phyloP scores from a whole-genome alignment of 306 rosid genomes.

The Vigna unguiculata region DNA sequence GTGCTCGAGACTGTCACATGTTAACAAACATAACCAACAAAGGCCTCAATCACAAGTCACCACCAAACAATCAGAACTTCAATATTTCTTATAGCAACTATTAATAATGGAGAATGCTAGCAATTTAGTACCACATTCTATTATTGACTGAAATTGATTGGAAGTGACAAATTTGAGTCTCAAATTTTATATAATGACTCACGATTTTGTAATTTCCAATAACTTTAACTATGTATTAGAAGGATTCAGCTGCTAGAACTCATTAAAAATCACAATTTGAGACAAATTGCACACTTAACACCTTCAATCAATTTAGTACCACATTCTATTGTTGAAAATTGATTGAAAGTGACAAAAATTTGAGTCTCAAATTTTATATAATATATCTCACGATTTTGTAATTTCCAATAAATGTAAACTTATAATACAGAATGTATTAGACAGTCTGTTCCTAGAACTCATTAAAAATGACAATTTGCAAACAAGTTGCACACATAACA shows the following conservation, averaged over 20 bases:
- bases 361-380: no score
- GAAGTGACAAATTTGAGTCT: background rate
- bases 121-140: background rate
- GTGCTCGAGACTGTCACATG: conserved; percentile 76
- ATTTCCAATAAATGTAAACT: no score
- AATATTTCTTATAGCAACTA: conserved; percentile 22
- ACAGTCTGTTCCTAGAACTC: background rate
- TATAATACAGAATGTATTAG: no score
- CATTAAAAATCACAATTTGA: conserved; percentile 4
- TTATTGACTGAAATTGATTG: background rate
- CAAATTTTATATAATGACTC: background rate
- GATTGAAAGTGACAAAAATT: no score
- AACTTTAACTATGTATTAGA: background rate
- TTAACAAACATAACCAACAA: conserved; percentile 40
- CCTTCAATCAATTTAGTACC: conserved; percentile 30
- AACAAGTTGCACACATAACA: background rate
- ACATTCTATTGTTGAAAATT: no score
- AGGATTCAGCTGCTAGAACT: background rate
- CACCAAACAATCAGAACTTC: conserved; percentile 41
- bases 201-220: background rate
- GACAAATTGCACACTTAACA: background rate
- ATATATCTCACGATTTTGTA: no score
- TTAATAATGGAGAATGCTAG: background rate
- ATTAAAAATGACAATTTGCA: conserved; percentile 4
- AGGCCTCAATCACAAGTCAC: conserved; percentile 36